Base-by-base conservation (phyloP, 2,329 filamentous ascomycete genomes). In the Huntiella decipiens region DNA sequence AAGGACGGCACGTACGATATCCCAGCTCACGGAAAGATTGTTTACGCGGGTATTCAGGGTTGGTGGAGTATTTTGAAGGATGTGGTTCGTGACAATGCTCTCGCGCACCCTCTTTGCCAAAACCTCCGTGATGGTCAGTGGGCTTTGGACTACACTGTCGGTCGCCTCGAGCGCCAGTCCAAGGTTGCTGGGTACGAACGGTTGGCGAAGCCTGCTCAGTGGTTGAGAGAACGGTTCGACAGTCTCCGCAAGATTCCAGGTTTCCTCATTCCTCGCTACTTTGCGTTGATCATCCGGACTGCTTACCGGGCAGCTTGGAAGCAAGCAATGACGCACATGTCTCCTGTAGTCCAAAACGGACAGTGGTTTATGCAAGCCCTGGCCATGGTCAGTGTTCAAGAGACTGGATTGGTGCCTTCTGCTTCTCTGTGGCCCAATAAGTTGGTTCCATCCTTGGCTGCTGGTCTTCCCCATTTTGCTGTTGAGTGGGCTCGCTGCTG, bases 1-100 rank as follows among this genome's bases (percentile, higher is more conserved):
- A 71, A 73, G 50, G 84, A 95, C 58, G 88, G 91, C n/a, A 50
- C 44, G 3, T 98, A 96, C 62, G 73, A 78, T 44, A 80, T 98
- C 52, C 91, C 91, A 1, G 78, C 79, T 1, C 68, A 86, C 56
- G 88, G 87, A 2, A 77, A 81, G 49, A 71, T 95, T 37, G 83
- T 95, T 2, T 98, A 96, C 60, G 88, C 88, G 50, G 91, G 91
- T 50, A 70, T 98, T n/a, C 91, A 98, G 60, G 92, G 92, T 34
- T 98, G 91, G 88, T 94, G 88, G 86, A 95, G 86, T 58, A 67
- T 94, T 1, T 65, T 98, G 37, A 79, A 85, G 54, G 70, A 82
- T 48, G 80, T 98, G 51, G 82, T 96, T 54, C 73, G 71, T 43
- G 77, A 91, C 52, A 98, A 98, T 59, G 77, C 96, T 57, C 73